Base-by-base conservation (phyloP, 2,329 filamentous ascomycete species). In the Colletotrichum spinosum region DNA sequence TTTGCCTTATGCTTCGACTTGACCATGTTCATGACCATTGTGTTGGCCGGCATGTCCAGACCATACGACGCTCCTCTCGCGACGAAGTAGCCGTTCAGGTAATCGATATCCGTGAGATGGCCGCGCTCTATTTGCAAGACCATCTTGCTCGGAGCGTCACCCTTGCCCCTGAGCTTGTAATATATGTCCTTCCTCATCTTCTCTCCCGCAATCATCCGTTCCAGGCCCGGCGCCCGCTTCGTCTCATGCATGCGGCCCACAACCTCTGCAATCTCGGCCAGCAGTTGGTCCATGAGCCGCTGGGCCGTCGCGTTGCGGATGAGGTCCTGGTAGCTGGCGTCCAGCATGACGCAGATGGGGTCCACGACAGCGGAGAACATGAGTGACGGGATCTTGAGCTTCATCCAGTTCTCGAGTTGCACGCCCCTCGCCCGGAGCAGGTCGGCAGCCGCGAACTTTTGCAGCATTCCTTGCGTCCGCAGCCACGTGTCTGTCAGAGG, bases 1-100 rank as follows among this genome's bases (percentile, higher is more conserved):
- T 76, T 71, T 35, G 76, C 71, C 39, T 71, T 70, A 7, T 84
- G 79, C 80, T 92, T 95, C 33, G 88, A 92, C 73, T 91, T 88
- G 53, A 97, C 89, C 79, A 94, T 78, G 57, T 89, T 82, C 75
- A 91, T 81, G 46, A 97, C 81, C 82, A 92, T 85, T 71, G 90
- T 89, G 74, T 97, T 96, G 67, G 90, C 82, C 10, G 88, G 86
- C 71, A 89, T 89, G 55, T 86, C 81, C n/a, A 97, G 2, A 92
- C 92, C 66, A 94, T 72, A 74, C 92, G 86, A 70, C 87, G 84
- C 0, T 25, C 92, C 96, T 45, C 90, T 86, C 55, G 82, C 84
- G 38, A 97, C 84, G 65, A 99, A 91, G 79, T 95, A 99, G 1
- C 94, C 95, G 75, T 97, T 97, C 70, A 95, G 86, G 72, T 90